Percentiles rank a stretch among this genome's conserved stretches.
Evolutionary conservation across 2,329 filamentous ascomycete genomes (phyloP).

Genomic region (Fusarium sp.): DNA sequence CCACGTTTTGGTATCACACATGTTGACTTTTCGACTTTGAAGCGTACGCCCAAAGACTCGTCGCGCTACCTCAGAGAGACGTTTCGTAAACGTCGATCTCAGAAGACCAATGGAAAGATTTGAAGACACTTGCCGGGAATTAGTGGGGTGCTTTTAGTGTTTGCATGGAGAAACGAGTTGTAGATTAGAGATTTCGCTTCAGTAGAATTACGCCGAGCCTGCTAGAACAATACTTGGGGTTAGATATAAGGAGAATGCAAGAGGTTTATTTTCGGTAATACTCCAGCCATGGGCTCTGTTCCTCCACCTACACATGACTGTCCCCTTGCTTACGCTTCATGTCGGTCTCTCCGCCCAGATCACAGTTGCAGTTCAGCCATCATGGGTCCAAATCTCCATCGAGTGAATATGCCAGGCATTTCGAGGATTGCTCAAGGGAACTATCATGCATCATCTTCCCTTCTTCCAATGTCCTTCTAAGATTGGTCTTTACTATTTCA

Average conservation of each 20-base stretch:
- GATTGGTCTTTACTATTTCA: background rate
- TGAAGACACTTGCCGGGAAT: too few relatives aligned
- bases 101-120: background rate
- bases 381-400: too few relatives aligned
- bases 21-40: constrained; percentile 49
- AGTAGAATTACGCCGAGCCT: background rate
- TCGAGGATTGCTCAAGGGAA: background rate
- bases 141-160: too few relatives aligned
- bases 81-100: background rate
- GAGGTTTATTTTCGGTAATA: fast-evolving
- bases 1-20: constrained; percentile 51
- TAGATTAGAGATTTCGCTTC: too few relatives aligned
- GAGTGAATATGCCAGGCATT: too few relatives aligned
- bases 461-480: background rate
- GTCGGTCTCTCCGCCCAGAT: too few relatives aligned
- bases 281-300: too few relatives aligned
- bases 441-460: background rate
- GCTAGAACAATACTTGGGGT: too few relatives aligned
- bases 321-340: too few relatives aligned
- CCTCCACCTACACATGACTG: too few relatives aligned
- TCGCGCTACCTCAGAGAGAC: constrained; percentile 23
- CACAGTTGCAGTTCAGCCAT: too few relatives aligned
- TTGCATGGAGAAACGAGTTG: background rate
- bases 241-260: too few relatives aligned
- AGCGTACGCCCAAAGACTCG: constrained; percentile 51